Evolutionary conservation across 352 stramenopile species (phyloP).

Genomic region (Phytopythium kandeliae): DNA sequence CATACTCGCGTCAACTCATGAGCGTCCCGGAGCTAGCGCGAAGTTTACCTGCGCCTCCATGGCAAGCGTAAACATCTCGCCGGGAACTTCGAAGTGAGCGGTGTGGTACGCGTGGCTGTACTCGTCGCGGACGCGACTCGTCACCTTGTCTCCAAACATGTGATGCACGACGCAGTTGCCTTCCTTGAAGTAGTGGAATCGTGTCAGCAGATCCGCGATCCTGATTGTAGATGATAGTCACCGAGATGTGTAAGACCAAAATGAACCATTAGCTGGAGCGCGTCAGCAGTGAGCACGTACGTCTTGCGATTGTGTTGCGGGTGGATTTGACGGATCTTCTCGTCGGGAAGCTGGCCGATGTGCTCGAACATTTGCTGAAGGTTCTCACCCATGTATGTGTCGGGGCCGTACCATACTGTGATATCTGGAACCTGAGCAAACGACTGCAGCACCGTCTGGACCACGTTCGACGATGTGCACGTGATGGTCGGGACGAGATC

Average conservation of each 20-base stretch:
- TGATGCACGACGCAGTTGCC: conserved; percentile 98
- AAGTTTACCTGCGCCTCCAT: conserved; percentile 80
- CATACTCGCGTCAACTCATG: neutral
- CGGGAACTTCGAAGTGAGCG: conserved; percentile 96
- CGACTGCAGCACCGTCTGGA: conserved; percentile 95
- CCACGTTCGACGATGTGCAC: conserved; percentile 95
- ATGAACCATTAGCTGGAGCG: neutral
- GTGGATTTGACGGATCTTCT: conserved; percentile 83
- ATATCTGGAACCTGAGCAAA: conserved; percentile 90
- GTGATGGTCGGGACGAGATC: conserved; percentile 95
- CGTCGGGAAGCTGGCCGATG: conserved; percentile 69
- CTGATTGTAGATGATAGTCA: conserved; percentile 6
- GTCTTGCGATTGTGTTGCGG: conserved; percentile 77
- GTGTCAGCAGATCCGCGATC: conserved; percentile 75
- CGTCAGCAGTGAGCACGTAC: conserved; percentile 6
- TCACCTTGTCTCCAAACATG: conserved; percentile 96
- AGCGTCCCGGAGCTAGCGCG: neutral
- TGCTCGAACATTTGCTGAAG: conserved; percentile 92
- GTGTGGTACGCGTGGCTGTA: conserved; percentile 94
- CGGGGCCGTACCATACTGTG: conserved; percentile 91
- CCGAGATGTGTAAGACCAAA: neutral
- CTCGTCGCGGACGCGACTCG: conserved; percentile 87
- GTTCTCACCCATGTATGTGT: conserved; percentile 99
- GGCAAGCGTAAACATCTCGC: conserved; percentile 98
- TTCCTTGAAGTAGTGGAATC: conserved; percentile 94